These are phyloP conservation scores for Lyophyllum atratum DNA, from an alignment of 768 basidiomycete species.

Conservation along the genomic window DNA sequence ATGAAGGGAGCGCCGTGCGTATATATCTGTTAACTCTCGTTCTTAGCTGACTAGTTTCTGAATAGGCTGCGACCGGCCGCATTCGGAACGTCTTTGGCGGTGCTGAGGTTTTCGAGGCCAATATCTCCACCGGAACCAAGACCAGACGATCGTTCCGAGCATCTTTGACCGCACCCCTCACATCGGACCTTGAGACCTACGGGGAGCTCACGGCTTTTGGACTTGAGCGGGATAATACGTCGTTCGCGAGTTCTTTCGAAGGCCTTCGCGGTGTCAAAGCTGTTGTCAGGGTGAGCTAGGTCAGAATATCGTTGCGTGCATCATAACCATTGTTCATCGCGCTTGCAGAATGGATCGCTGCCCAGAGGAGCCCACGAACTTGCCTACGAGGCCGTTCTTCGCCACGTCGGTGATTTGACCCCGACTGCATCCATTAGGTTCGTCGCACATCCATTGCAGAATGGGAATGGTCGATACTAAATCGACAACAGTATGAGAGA, in stretches of 20 bases:
- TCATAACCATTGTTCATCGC: constrained; percentile 20
- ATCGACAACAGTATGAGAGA: constrained; percentile 67
- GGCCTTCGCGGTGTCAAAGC: constrained; percentile 65
- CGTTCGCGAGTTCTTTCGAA: constrained; percentile 74
- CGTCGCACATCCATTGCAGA: constrained; percentile 15
- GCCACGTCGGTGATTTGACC: constrained; percentile 72
- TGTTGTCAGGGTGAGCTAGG: constrained; percentile 74
- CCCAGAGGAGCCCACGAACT: constrained; percentile 67
- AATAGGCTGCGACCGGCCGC: constrained; percentile 75
- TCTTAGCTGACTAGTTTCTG: background rate
- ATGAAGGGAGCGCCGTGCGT: constrained; percentile 90
- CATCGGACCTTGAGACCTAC: constrained; percentile 59
- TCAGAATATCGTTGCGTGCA: constrained; percentile 33
- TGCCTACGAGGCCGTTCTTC: constrained; percentile 79
- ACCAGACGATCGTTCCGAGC: constrained; percentile 84
- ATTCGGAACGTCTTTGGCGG: constrained; percentile 90
- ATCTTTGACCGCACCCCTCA: constrained; percentile 62
- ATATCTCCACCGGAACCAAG: constrained; percentile 82
- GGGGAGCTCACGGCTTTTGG: constrained; percentile 75
- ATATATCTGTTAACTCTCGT: background rate
- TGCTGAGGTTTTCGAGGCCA: constrained; percentile 85
- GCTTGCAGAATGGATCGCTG: constrained; percentile 36
- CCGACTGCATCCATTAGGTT: constrained; percentile 85
- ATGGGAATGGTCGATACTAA: background rate
- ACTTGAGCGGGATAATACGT: constrained; percentile 77